A percentile compares a stretch with the other conserved stretches of the same genome.
Conservation (phyloP, 1,284 basidiomycete genomes). For the Ceratobasidium sp. region DNA sequence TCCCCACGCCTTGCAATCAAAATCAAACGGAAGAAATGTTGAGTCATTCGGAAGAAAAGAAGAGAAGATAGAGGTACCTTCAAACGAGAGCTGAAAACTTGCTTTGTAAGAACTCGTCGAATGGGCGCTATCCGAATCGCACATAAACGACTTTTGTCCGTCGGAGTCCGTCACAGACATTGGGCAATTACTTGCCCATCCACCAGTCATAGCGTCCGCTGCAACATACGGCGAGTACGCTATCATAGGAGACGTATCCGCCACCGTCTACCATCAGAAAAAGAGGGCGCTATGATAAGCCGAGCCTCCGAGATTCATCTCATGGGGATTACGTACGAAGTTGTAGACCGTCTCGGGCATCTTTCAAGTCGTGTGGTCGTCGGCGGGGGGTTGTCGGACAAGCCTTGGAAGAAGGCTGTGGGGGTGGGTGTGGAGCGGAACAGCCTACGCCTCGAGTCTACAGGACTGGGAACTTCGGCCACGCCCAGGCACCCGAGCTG, state of each 20-base stretch:
- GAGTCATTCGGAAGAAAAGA: not conserved
- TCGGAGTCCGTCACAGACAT: slow-evolving; percentile 5
- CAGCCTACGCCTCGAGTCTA: not conserved
- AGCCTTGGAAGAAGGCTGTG: not conserved
- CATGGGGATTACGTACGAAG: slow-evolving; percentile 20
- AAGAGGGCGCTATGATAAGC: slow-evolving; percentile 3
- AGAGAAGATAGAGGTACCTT: slow-evolving; percentile 23
- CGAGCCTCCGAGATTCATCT: not conserved
- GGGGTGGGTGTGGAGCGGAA: not conserved
- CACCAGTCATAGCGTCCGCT: slow-evolving; percentile 22
- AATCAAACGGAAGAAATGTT: not conserved
- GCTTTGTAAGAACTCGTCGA: slow-evolving; percentile 42
- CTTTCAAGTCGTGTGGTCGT: not conserved
- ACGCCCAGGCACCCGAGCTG: not conserved
- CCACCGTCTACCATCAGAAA: slow-evolving; percentile 13
- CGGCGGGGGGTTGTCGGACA: slow-evolving; percentile 18
- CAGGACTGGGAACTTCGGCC: not conserved
- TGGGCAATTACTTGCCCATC: slow-evolving; percentile 35
- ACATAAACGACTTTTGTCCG: slow-evolving; percentile 37
- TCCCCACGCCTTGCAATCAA: slow-evolving; percentile 29
- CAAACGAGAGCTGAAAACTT: slow-evolving; percentile 28
- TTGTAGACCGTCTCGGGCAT: slow-evolving; percentile 33
- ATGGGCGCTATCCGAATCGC: slow-evolving; percentile 42
- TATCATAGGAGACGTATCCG: slow-evolving; percentile 29
- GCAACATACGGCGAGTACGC: slow-evolving; percentile 27